Evolutionary conservation across 1,284 basidiomycete genomes (phyloP), one percentile per base, ranked within the genome.

Genomic region (Pseudozyma hubeiensis): DNA sequence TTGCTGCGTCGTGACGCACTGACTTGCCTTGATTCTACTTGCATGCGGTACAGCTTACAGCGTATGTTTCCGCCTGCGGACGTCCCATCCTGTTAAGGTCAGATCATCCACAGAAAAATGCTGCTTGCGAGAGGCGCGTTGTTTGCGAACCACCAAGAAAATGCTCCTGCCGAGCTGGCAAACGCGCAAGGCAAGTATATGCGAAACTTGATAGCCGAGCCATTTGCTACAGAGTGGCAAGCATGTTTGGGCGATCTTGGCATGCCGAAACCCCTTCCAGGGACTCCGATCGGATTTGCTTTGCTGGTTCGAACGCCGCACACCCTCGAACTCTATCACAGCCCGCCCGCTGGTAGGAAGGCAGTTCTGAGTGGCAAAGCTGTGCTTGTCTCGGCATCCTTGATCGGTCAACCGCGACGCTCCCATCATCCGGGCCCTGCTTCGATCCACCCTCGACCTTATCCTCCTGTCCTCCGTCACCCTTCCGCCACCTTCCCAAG

Each of bases 131-230:
- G 24, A 24, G 24, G n/a, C 31, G 4, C 35, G 2, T 37, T 9
- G 14, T 37, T 37, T 37, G 35, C 35, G 14, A 37, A 37, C 4
- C 7, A 46, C 9, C 37, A 48, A 35, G 9, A 14, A 10, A 14
- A 41, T 45, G 8, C 45, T 53, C 58, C 58, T 60, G 58, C 58
- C 58, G 37, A 60, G 58, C 10, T 46, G 29, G 44, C 31, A 29
- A 29, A 41, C 35, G 34, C 45, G 44, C 45, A 45, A 17, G 8
- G 19, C 53, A 34, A 52, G 13, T 8, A 41, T 11, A 33, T 14
- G 24, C 31, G 14, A 48, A 7, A 17, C 31, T 48, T 16, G 33
- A 31, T 29, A 40, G 50, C 50, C 50, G 50, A 51, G 39, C 37
- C 24, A n/a, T 39, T 37, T 7, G 11, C 33, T 11, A 19, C 34